phyloP scores from a whole-genome alignment of 495 filamentous ascomycete species.

The Hypoxylon rickii region DNA sequence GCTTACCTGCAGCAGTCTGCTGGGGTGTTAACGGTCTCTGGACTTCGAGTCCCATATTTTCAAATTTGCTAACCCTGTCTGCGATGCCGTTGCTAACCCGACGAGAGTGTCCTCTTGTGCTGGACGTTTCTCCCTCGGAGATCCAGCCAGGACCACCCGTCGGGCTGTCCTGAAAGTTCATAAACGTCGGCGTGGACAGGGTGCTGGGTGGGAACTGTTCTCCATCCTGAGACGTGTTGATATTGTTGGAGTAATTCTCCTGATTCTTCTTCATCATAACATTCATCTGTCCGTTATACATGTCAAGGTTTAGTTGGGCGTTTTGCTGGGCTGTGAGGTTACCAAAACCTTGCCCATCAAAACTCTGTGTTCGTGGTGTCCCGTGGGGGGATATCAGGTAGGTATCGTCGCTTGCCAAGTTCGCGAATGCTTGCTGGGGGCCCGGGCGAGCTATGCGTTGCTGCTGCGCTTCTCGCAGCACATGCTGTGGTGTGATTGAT shows the following conservation, averaged over 20 bases:
- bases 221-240: slow-evolving; percentile 41
- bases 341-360: slow-evolving; percentile 41
- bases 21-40: slow-evolving; percentile 63
- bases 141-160: slow-evolving; percentile 48
- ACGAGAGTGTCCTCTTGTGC: slow-evolving; percentile 44
- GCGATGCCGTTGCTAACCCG: slow-evolving; percentile 59
- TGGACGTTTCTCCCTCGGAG: slow-evolving; percentile 48
- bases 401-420: slow-evolving; percentile 41
- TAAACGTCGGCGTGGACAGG: slow-evolving; percentile 51
- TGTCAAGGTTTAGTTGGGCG: slow-evolving; percentile 44
- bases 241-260: slow-evolving; percentile 39
- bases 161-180: slow-evolving; percentile 50
- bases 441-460: slow-evolving; percentile 70
- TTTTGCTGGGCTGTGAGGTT: slow-evolving; percentile 38
- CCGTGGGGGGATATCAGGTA: slow-evolving; percentile 54
- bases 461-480: slow-evolving; percentile 75
- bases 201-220: slow-evolving; percentile 48
- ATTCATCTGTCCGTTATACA: slow-evolving; percentile 49
- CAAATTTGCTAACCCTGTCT: slow-evolving; percentile 57
- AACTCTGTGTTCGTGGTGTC: slow-evolving; percentile 51
- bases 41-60: slow-evolving; percentile 46
- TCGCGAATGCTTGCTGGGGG: slow-evolving; percentile 44
- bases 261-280: slow-evolving; percentile 50
- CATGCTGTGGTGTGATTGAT: slow-evolving; percentile 61
- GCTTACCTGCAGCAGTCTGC: slow-evolving; percentile 60